Evolutionary conservation across 2,329 filamentous ascomycete genomes (phyloP).

Genomic region (Arachnopeziza araneosa): DNA sequence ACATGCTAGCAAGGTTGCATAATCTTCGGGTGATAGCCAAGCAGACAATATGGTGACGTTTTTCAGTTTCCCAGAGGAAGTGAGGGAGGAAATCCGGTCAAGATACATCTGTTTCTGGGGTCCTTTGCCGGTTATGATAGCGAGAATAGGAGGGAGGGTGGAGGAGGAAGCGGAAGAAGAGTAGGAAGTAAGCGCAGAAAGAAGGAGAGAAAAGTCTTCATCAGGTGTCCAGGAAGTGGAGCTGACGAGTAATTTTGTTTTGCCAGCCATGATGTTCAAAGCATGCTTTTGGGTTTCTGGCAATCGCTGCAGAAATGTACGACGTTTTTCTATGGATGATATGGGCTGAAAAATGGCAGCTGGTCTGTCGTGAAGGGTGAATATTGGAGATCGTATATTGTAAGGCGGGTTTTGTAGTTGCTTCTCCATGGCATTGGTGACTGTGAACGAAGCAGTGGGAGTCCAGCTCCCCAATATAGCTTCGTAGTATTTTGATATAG

Average conservation of each 20-base stretch:
- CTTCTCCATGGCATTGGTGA: constrained; percentile 81
- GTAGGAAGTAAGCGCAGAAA: constrained; percentile 75
- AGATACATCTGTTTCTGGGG: constrained; percentile 77
- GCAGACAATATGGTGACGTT: constrained; percentile 72
- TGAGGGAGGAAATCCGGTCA: constrained; percentile 55
- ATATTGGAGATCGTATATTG: constrained; percentile 55
- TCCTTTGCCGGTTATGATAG: constrained; percentile 91
- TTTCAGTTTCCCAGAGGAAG: constrained; percentile 55
- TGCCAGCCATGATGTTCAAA: constrained; percentile 50
- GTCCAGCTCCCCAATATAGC: constrained; percentile 62
- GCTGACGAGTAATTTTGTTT: constrained; percentile 71
- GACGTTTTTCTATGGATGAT: constrained; percentile 36
- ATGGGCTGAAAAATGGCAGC: constrained; percentile 76
- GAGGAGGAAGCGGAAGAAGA: constrained; percentile 42
- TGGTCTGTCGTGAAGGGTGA: constrained; percentile 81
- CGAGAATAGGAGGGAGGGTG: constrained; percentile 57
- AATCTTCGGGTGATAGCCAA: constrained; percentile 80
- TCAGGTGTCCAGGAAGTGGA: constrained; percentile 97
- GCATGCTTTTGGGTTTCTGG: constrained; percentile 58
- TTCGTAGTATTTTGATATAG: constrained; percentile 73
- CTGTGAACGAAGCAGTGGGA: constrained; percentile 70
- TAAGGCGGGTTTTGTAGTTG: constrained; percentile 63
- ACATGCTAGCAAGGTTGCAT: constrained; percentile 75
- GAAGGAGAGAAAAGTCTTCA: constrained; percentile 85
- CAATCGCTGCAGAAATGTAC: constrained; percentile 59